These are phyloP conservation scores for Protomyces inouyei DNA, from an alignment of 1,139 yeast species.

Conservation along the genomic window DNA sequence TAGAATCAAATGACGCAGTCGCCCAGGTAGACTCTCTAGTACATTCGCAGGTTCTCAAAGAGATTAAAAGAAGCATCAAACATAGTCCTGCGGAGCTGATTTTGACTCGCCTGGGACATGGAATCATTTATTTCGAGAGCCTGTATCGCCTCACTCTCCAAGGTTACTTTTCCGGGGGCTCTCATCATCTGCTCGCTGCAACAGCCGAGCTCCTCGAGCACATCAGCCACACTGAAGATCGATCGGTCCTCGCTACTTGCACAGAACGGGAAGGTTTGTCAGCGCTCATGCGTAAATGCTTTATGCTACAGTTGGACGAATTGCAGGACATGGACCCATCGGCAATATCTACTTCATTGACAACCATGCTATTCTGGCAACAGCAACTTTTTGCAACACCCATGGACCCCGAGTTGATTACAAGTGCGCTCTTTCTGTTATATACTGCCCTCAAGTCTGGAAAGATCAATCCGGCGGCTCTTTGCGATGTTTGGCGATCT, in stretches of 20 bases:
- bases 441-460: conserved; percentile 29
- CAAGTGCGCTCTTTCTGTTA: conserved; percentile 30
- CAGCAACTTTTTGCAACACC: conserved; percentile 31
- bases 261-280: not conserved
- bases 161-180: conserved; percentile 33
- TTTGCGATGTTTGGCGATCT: conserved; percentile 31
- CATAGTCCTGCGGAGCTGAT: conserved; percentile 25
- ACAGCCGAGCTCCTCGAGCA: conserved; percentile 11
- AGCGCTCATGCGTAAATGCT: not conserved
- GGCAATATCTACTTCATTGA: not conserved
- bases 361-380: conserved; percentile 32
- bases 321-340: conserved; percentile 12
- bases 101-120: conserved; percentile 28
- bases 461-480: not conserved
- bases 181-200: conserved; percentile 32
- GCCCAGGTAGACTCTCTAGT: conserved; percentile 32
- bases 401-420: conserved; percentile 29
- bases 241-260: too few relatives aligned
- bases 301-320: conserved; percentile 6
- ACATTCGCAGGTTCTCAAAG: conserved; percentile 29
- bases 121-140: conserved; percentile 27
- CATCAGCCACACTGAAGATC: not conserved
- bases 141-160: conserved; percentile 5
- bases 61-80: conserved; percentile 28
- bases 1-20: conserved; percentile 31